These are phyloP conservation scores for Cyberlindnera veronae DNA, from an alignment of 805 yeast genomes.

Conservation along the genomic window DNA sequence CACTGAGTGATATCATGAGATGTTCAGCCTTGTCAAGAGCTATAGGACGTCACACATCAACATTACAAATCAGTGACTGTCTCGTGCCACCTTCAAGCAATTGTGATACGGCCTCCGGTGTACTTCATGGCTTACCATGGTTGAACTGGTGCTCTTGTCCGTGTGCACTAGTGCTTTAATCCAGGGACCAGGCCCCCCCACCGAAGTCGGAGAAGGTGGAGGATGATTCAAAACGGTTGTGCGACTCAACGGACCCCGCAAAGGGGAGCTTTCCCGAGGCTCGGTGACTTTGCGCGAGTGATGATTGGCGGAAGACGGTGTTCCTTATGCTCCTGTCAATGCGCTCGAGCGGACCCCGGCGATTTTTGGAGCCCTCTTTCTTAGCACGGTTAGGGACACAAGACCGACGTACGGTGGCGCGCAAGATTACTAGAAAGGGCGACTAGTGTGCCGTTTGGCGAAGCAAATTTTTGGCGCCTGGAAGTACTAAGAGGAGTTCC, in stretches of 20 bases:
- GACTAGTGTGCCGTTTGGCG: too few relatives aligned
- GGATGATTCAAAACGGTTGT: neutral
- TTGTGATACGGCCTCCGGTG: too few relatives aligned
- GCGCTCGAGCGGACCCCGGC: constrained; percentile 1
- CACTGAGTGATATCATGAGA: neutral
- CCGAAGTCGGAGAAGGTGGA: neutral
- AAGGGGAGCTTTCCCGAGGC: constrained; percentile 3
- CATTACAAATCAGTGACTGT: too few relatives aligned
- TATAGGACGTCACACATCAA: neutral
- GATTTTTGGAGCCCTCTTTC: neutral
- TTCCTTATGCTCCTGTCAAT: constrained; percentile 6
- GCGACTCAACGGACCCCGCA: constrained; percentile 2
- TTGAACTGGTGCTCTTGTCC: too few relatives aligned
- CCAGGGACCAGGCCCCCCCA: neutral
- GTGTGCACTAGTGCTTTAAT: too few relatives aligned
- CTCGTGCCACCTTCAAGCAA: too few relatives aligned
- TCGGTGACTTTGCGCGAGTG: constrained; percentile 9
- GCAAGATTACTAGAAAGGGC: neutral
- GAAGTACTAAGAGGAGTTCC: too few relatives aligned
- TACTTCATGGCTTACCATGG: too few relatives aligned
- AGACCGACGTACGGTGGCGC: neutral
- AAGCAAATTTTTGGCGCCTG: too few relatives aligned
- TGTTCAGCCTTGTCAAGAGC: neutral
- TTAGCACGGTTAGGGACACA: neutral
- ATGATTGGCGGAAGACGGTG: constrained; percentile 7